Evolutionary conservation across 768 basidiomycete species (phyloP).

Genomic region (Suillus ampliporus): DNA sequence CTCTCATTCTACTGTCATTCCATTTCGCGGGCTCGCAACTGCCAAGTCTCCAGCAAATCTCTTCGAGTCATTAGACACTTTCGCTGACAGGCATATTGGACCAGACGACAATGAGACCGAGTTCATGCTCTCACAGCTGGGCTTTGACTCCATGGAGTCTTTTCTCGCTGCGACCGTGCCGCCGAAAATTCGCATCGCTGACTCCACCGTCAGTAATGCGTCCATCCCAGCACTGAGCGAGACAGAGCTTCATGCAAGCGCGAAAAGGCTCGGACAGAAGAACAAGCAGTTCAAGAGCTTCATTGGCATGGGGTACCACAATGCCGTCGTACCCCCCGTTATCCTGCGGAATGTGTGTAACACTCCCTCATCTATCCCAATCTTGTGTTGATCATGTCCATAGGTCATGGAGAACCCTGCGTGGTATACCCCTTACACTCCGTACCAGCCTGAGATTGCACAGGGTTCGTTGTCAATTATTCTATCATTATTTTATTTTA

Average conservation of each 20-base stretch:
- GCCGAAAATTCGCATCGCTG: conserved; percentile 72
- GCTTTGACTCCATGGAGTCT: conserved; percentile 86
- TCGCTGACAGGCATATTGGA: conserved; percentile 90
- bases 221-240: conserved; percentile 84
- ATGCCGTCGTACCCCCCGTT: conserved; percentile 93
- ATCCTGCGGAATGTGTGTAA: conserved; percentile 84
- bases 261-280: conserved; percentile 73
- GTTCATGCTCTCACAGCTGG: conserved; percentile 83
- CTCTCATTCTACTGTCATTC: conserved; percentile 23
- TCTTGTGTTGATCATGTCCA: conserved; percentile 12
- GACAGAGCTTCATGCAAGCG: conserved; percentile 77
- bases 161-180: conserved; percentile 89
- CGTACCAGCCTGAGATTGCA: conserved; percentile 97
- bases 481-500: conserved; percentile 12
- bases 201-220: conserved; percentile 62
- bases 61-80: conserved; percentile 88
- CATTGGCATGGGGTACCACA: conserved; percentile 98
- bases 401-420: conserved; percentile 94
- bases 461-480: conserved; percentile 66
- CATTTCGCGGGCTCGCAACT: conserved; percentile 58
- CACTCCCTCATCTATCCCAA: conserved; percentile 9
- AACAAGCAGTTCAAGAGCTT: conserved; percentile 91
- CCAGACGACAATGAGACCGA: conserved; percentile 83
- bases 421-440: conserved; percentile 98
- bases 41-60: conserved; percentile 64